Conservation (phyloP, 352 stramenopile species). For the Paralagenidium karlingii region DNA sequence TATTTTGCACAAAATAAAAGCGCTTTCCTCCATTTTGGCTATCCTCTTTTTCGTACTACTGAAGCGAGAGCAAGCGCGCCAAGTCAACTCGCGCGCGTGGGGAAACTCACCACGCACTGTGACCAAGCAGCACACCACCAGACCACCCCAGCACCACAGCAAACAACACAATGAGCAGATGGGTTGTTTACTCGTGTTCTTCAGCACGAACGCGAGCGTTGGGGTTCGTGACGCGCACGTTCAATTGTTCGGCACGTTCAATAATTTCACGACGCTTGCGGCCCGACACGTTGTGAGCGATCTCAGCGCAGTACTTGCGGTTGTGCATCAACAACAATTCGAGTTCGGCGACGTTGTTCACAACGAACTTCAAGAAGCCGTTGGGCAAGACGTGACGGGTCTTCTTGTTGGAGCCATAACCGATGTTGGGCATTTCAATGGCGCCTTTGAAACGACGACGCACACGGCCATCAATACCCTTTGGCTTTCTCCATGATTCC, state of each 20-base stretch:
- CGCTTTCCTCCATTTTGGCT: too few species aligned
- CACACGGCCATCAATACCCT: slow-evolving; percentile 99
- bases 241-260: slow-evolving; percentile 96
- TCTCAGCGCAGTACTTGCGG: slow-evolving; percentile 98
- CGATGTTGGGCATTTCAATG: slow-evolving; percentile 97
- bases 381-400: slow-evolving; percentile 97
- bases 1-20: too few species aligned
- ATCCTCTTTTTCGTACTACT: too few species aligned
- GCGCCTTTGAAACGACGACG: slow-evolving; percentile 98
- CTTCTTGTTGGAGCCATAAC: slow-evolving; percentile 99
- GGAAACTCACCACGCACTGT: too few species aligned
- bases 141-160: too few species aligned
- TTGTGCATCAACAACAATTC: slow-evolving; percentile 93
- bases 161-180: too few species aligned
- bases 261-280: slow-evolving; percentile 96
- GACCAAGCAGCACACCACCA: too few species aligned
- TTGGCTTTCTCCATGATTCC: slow-evolving; percentile 96
- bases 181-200: slow-evolving; percentile 89
- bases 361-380: slow-evolving; percentile 98
- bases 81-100: too few species aligned
- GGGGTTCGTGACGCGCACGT: slow-evolving; percentile 97
- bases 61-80: too few species aligned
- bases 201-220: slow-evolving; percentile 94
- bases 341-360: slow-evolving; percentile 97
- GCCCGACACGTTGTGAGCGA: slow-evolving; percentile 96